phyloP scores from a whole-genome alignment of 2,329 filamentous ascomycete species.

The Fusarium circinatum region DNA sequence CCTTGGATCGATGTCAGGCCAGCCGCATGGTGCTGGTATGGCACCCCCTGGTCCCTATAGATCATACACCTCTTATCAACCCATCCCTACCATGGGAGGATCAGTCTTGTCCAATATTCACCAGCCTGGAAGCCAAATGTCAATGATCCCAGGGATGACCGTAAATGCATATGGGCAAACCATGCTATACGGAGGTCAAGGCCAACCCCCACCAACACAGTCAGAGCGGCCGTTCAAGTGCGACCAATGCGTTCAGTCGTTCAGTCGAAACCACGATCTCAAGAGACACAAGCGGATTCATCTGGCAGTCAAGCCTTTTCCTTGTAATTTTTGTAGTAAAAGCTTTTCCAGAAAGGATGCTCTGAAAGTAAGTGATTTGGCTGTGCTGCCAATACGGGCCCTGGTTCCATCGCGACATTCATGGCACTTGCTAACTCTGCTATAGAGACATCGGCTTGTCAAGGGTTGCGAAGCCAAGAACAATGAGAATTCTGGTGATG shows the following conservation, averaged over 20 bases:
- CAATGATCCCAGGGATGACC: conserved; percentile 71
- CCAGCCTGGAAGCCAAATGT: conserved; percentile 77
- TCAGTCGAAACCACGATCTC: conserved; percentile 95
- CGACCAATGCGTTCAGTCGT: conserved; percentile 90
- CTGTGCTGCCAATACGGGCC: neutral
- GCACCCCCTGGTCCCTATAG: conserved; percentile 63
- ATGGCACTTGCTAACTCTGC: conserved; percentile 25
- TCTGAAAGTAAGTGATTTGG: conserved; percentile 77
- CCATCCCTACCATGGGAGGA: conserved; percentile 71
- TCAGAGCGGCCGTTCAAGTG: conserved; percentile 95
- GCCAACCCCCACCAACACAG: conserved; percentile 57
- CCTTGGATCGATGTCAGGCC: conserved; percentile 49
- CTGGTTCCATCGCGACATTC: neutral
- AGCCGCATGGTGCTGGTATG: conserved; percentile 45
- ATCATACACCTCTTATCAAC: conserved; percentile 57
- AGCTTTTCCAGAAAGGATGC: conserved; percentile 97
- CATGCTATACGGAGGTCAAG: conserved; percentile 68
- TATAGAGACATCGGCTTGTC: conserved; percentile 69
- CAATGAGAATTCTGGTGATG: conserved; percentile 41
- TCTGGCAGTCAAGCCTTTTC: conserved; percentile 93
- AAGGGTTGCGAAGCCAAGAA: conserved; percentile 66
- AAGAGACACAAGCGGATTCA: conserved; percentile 98
- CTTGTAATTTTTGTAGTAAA: conserved; percentile 91
- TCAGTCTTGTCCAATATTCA: conserved; percentile 82
- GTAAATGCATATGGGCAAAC: conserved; percentile 65